These are phyloP conservation scores for Miscanthus sacchariflorus DNA, from an alignment of 202 grass and related monocot genomes.

Conservation along the genomic window DNA sequence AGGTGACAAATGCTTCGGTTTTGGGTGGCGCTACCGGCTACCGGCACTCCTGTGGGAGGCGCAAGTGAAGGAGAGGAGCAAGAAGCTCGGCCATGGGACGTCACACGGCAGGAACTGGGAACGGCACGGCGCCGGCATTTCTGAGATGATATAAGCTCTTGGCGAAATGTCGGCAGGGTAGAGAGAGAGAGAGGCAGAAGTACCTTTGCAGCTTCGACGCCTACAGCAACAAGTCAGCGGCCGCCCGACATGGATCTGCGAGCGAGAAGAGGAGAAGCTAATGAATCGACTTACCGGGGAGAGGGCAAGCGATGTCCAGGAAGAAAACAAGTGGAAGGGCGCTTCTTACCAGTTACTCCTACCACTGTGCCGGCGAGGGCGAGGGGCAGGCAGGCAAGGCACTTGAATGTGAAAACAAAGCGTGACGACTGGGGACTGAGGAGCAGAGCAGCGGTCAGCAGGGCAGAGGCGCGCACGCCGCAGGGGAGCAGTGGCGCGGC, in stretches of 20 bases:
- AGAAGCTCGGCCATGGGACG: no score
- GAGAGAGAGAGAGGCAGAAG: not conserved
- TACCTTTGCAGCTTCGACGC: slow-evolving; percentile 38
- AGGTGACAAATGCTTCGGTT: not conserved
- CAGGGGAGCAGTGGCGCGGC: not conserved
- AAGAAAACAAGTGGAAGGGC: not conserved
- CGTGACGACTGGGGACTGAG: slow-evolving; percentile 8
- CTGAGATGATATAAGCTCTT: not conserved
- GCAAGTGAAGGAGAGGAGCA: not conserved
- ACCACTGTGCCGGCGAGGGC: slow-evolving; percentile 10
- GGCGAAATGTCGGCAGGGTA: not conserved
- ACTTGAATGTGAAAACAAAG: slow-evolving; percentile 7
- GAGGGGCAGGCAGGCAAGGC: not conserved
- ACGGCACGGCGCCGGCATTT: not conserved
- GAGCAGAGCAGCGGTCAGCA: not conserved
- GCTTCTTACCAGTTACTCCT: not conserved
- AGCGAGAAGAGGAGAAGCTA: not conserved
- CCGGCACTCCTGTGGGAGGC: not conserved
- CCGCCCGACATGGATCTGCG: slow-evolving; percentile 42
- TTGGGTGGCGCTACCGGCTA: not conserved
- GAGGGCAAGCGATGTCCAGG: not conserved
- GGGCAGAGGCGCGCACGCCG: not conserved
- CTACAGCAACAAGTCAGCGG: slow-evolving; percentile 5
- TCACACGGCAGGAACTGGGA: no score
- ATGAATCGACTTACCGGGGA: not conserved